Conservation (phyloP, 192 early-diverging fungal genomes). For the Coemansia sp. region DNA sequence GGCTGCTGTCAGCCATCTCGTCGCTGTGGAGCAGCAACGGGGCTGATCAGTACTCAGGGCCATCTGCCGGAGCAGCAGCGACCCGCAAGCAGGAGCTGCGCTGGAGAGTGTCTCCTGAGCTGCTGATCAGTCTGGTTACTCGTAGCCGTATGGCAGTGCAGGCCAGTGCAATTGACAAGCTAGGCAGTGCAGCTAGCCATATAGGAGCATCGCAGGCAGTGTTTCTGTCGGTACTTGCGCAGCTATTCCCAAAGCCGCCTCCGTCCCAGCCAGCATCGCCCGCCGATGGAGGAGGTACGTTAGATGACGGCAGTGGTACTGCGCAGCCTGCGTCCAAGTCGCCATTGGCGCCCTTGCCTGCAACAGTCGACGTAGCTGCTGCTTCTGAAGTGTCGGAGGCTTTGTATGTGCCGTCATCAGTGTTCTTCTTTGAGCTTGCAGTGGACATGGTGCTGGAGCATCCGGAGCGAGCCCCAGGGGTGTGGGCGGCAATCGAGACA, state of each 20-base stretch:
- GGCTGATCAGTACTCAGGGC: background rate
- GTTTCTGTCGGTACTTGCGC: conserved; percentile 28
- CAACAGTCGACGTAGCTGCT: background rate
- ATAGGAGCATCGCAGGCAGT: conserved; percentile 12
- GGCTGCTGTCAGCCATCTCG: conserved; percentile 43
- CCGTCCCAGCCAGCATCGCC: conserved; percentile 31
- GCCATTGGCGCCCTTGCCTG: background rate
- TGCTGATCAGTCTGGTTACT: conserved; percentile 17
- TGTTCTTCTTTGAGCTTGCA: conserved; percentile 47
- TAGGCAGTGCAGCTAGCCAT: conserved; percentile 10
- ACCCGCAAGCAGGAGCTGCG: conserved; percentile 30
- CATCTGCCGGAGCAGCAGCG: conserved; percentile 2
- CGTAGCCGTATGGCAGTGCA: conserved; percentile 28
- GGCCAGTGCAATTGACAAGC: conserved; percentile 18
- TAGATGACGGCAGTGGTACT: conserved; percentile 5
- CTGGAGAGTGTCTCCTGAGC: conserved; percentile 43
- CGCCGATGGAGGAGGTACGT: conserved; percentile 12
- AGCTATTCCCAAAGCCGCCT: conserved; percentile 29
- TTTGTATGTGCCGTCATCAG: conserved; percentile 34
- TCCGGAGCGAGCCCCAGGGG: conserved; percentile 21
- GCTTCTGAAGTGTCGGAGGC: background rate
- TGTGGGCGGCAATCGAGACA: conserved; percentile 65
- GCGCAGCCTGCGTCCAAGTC: background rate
- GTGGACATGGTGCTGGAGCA: conserved; percentile 17
- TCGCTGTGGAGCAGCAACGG: conserved; percentile 37